These are phyloP conservation scores for Backusella tarrabulga DNA, from an alignment of 192 early-diverging fungal species.

Conservation along the genomic window DNA sequence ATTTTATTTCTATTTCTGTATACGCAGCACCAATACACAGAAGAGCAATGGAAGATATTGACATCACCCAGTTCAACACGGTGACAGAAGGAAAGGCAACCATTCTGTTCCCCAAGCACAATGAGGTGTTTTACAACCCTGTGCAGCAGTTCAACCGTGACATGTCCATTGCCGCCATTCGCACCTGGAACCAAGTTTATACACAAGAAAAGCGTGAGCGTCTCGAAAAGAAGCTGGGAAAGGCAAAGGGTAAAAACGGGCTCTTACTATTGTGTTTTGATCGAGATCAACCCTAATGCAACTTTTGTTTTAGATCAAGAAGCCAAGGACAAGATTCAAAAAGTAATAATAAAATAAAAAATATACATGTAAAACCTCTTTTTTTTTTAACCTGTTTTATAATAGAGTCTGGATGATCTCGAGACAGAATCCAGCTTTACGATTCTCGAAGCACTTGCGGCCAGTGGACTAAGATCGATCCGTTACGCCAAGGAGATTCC, in stretches of 20 bases:
- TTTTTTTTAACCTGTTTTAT: background rate
- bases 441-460: conserved; percentile 92
- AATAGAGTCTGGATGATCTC: conserved; percentile 13
- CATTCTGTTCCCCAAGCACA: conserved; percentile 81
- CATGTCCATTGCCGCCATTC: conserved; percentile 96
- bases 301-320: background rate
- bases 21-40: background rate
- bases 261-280: background rate
- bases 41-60: conserved; percentile 15
- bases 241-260: conserved; percentile 25
- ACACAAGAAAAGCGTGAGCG: conserved; percentile 61
- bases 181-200: conserved; percentile 82
- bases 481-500: conserved; percentile 96
- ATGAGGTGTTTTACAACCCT: conserved; percentile 98
- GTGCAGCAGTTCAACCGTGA: conserved; percentile 98
- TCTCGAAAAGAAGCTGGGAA: conserved; percentile 49
- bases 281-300: background rate
- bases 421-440: conserved; percentile 41
- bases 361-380: background rate
- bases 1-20: background rate
- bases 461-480: conserved; percentile 91
- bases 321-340: background rate
- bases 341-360: background rate
- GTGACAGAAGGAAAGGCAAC: conserved; percentile 79
- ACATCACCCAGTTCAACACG: conserved; percentile 50